phyloP scores from a whole-genome alignment of 352 stramenopile genomes.

The Plasmopara muralis region DNA sequence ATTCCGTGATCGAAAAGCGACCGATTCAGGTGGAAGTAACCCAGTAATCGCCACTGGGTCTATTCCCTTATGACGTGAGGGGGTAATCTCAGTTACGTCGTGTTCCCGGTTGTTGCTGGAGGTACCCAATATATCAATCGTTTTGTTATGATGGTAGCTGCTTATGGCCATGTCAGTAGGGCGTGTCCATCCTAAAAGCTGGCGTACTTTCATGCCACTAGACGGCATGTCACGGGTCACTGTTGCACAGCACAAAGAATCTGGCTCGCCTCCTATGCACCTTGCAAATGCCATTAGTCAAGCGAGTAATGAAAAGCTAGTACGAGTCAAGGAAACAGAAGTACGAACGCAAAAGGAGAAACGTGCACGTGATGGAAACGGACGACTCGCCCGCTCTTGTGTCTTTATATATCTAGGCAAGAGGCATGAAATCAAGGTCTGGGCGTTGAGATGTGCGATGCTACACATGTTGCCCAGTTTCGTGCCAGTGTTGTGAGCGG shows the following conservation, averaged over 20 bases:
- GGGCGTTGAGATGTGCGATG: slow-evolving; percentile 11
- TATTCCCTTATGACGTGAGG: slow-evolving; percentile 8
- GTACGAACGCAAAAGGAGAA: slow-evolving; percentile 16
- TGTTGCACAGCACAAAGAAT: slow-evolving; percentile 37
- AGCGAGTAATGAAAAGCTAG: slow-evolving; percentile 2
- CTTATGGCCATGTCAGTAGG: slow-evolving; percentile 10
- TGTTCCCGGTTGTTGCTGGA: slow-evolving; percentile 21
- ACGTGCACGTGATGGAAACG: slow-evolving; percentile 27
- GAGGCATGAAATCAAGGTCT: background rate
- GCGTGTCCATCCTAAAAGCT: slow-evolving; percentile 34
- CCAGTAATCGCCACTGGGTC: slow-evolving; percentile 10
- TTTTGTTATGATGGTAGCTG: slow-evolving; percentile 6
- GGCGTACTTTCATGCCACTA: slow-evolving; percentile 36
- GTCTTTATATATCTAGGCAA: slow-evolving; percentile 8
- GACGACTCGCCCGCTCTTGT: slow-evolving; percentile 12
- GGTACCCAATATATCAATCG: slow-evolving; percentile 1
- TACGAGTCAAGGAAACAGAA: slow-evolving; percentile 3
- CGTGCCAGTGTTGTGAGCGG: background rate
- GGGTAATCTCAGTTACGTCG: slow-evolving; percentile 1
- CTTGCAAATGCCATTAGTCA: slow-evolving; percentile 41
- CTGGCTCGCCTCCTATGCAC: slow-evolving; percentile 46
- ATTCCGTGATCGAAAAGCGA: slow-evolving; percentile 8
- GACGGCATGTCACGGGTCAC: slow-evolving; percentile 26
- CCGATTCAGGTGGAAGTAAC: slow-evolving; percentile 2
- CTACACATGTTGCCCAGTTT: slow-evolving; percentile 5